Base-by-base conservation (phyloP, 345 rosid species). In the Heritiera fomes region DNA sequence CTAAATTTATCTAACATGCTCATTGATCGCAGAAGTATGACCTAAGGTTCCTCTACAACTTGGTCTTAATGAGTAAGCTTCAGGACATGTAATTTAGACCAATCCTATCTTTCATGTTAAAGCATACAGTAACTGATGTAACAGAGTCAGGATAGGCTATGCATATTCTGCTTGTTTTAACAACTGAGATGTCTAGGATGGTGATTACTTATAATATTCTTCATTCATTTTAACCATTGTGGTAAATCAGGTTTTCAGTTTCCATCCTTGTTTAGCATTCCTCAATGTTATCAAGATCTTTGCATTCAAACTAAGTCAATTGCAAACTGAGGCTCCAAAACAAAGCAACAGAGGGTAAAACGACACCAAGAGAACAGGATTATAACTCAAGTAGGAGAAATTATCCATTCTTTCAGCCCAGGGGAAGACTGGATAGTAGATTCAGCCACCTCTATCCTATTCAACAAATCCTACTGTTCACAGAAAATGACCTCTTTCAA, bases 401-500 rank as follows among this genome's bases (percentile, higher is more conserved):
- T 52, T 38, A 28, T 46, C 75, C 81, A 81, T 84, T 83, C 70
- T 79, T 84, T 77, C 74, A 80, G 78, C 63, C 72, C 73, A 52
- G 72, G 55, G 76, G 77, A 76, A 82, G 78, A 78, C 76, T 73
- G 61, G 75, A 73, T 8, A 28, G 6, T 23, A 66, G 73, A 78
- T 34, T 60, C 72, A 80, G 78, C 66, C 50, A 61, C 62, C 46
- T 75, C 71, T 82, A 81, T 73, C 81, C 77, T 80, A 59, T 82
- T 75, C 46, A 73, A 84, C 65, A 83, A 73, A 65, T 47, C 64
- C 77, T 74, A 86, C 91, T 84, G 90, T 88, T 81, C 88, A 80
- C 46, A 78, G 98, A 94, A 86, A 89, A 86, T 80, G 91, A 87
- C 92, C 68, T 75, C 64, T 62, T 78, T 75, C 43, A 45, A 75